Evolutionary conservation across 371 early-diverging fungal species (phyloP).

Genomic region (Mortierella polycephala): DNA sequence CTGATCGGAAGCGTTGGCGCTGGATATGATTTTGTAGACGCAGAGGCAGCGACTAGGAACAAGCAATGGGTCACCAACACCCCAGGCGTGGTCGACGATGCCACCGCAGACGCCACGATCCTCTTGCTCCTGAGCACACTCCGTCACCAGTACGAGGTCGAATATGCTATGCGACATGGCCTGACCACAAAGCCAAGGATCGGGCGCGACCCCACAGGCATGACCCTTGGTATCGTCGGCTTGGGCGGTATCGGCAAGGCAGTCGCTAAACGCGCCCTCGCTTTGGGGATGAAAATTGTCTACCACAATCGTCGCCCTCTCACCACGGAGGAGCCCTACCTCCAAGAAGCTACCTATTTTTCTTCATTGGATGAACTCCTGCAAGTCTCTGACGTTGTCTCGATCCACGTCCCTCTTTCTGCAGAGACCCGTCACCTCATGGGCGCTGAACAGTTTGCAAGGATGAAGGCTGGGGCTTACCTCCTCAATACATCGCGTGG

Average conservation of each 20-base stretch:
- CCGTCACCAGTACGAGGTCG: constrained; percentile 59
- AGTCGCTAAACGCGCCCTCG: constrained; percentile 65
- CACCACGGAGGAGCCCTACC: constrained; percentile 2
- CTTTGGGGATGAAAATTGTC: constrained; percentile 64
- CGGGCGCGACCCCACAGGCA: constrained; percentile 63
- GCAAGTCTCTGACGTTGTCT: constrained; percentile 64
- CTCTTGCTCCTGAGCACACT: constrained; percentile 61
- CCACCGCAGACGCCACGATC: constrained; percentile 67
- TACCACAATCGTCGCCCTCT: constrained; percentile 66
- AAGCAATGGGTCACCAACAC: constrained; percentile 53
- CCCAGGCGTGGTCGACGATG: constrained; percentile 52
- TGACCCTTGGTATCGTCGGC: constrained; percentile 67
- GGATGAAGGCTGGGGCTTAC: constrained; percentile 66
- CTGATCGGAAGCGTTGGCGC: constrained; percentile 48
- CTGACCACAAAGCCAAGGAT: constrained; percentile 42
- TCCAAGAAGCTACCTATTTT: constrained; percentile 20
- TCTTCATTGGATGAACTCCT: constrained; percentile 55
- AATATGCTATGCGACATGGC: constrained; percentile 58
- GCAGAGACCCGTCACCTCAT: constrained; percentile 62
- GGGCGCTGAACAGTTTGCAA: constrained; percentile 56
- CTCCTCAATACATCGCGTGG: constrained; percentile 73
- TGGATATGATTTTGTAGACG: constrained; percentile 54
- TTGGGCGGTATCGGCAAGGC: constrained; percentile 69
- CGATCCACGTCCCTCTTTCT: constrained; percentile 66
- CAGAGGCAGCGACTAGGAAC: constrained; percentile 35